Evolutionary conservation across 306 rosid species (phyloP), one percentile per base, ranked within the genome.

Genomic region (Carpinus fangiana): DNA sequence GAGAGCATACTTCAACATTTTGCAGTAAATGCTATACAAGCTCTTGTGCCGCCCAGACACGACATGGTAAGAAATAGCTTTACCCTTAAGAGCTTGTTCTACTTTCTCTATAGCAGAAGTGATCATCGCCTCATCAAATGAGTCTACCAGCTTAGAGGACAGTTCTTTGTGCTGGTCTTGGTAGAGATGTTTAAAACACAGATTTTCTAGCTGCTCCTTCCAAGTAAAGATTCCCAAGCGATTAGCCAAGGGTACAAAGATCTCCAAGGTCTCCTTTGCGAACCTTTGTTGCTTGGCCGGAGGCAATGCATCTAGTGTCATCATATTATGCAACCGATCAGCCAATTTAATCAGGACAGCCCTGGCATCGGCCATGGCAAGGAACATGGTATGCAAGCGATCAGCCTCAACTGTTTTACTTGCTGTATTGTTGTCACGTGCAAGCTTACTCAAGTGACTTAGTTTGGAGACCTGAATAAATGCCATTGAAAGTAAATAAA

Each of bases 211-310:
- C 68, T 88, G 92, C 73, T 89, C 98, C 87, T 96, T 96, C 99
- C 99, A 96, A 74, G 74, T 91, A 78, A 89, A 89, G 81, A 96
- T 93, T 83, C 99, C 99, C 10, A 96, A 83, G 46, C 99, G 93
- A 79, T 93, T 93, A 47, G 99, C 97, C 88, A 96, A 70, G 52
- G 99, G 99, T 21, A 90, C 90, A n/a, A 93, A 96, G 78, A 96
- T 96, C 94, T 96, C 99, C 90, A 93, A 82, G 43, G 99, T 96
- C 80, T 96, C 99, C 88, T 93, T 96, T 4, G 99, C 99, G 83
- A 96, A 93, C 79, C 98, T 89, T 78, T 90, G 93, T 73, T 75
- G 97, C 86, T 96, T 96, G 53, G 82, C 82, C 55, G 74, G 74
- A 20, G 97, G 90, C 70, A 96, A 79, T 71, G 96, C 97, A 74